Evolutionary conservation across 306 rosid species (phyloP), one percentile per base, ranked within the genome.

Genomic region (Senna tora): DNA sequence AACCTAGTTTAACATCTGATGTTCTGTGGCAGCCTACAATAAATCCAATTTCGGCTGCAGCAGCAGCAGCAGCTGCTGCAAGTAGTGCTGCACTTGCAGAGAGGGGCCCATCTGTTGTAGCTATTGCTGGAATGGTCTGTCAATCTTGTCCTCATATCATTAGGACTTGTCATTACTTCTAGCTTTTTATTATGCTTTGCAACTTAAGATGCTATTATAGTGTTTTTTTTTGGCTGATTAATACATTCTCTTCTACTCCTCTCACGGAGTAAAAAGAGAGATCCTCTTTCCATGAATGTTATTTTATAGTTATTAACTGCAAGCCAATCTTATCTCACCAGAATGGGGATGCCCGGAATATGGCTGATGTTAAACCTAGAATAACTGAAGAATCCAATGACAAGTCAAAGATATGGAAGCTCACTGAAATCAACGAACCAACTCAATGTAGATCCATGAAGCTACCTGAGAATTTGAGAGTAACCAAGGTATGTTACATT

Each of bases 381-480:
- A 86, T 94, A 75, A 80, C 84, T 43, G 99, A 94, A 84, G 99
- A 94, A 79, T 83, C 91, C 58, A 94, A 89, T 69, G 99, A 94
- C 81, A 94, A 91, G 82, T 91, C 99, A 67, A 93, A 93, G 84
- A 93, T 93, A 80, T 91, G 96, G 98, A 93, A 89, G 89, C 90
- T 91, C 81, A 89, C 96, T 75, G 98, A 93, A 82, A 87, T 93
- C 76, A 89, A 56, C 22, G 98, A 93, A 83, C 92, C 86, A 6
- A 80, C 92, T 75, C 97, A 93, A 49, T 93, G 97, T 73, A 86
- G 97, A 69, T 89, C 98, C 75, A 79, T 86, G 88, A 93, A 92
- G 90, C 90, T 93, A 39, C 89, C 92, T 15, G 98, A 93, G 77
- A 90, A 86, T 75, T 56, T 84, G 7, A 86, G 96, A 79, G 94